Conservation (phyloP, 2,329 filamentous ascomycete genomes). For the Colletotrichum tropicale region DNA sequence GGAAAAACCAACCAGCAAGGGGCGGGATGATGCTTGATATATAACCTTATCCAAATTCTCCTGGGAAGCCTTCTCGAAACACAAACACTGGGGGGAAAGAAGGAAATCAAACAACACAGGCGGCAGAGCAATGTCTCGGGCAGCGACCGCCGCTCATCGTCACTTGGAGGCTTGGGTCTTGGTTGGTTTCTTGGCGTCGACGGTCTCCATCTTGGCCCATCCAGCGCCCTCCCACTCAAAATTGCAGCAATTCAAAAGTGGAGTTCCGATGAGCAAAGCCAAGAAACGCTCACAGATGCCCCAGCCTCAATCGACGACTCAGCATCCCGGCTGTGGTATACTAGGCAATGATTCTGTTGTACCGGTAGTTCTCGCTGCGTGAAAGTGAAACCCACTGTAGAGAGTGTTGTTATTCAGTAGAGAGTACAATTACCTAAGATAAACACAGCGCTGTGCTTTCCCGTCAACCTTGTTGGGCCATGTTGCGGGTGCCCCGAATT, state of each 20-base stretch:
- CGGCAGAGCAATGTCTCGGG: not conserved
- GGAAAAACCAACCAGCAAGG: not conserved
- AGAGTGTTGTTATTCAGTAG: not conserved
- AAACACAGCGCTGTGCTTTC: not conserved
- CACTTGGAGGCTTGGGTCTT: conserved; percentile 19
- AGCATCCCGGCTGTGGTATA: not conserved
- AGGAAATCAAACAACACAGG: not conserved
- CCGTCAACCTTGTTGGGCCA: not conserved
- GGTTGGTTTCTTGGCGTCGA: conserved; percentile 6
- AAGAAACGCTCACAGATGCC: conserved; percentile 1
- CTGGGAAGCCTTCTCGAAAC: not conserved
- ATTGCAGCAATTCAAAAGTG: conserved; percentile 13
- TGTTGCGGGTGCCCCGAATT: not conserved
- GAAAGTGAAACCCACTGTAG: not conserved
- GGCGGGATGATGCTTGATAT: conserved; percentile 5
- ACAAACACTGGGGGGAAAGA: not conserved
- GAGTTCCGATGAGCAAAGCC: conserved; percentile 11
- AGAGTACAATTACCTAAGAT: not conserved
- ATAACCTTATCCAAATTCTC: not conserved
- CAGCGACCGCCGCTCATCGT: conserved; percentile 7
- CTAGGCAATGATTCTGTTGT: not conserved
- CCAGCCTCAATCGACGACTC: conserved; percentile 17
- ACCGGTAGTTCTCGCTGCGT: not conserved
- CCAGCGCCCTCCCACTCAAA: not conserved
- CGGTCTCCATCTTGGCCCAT: conserved; percentile 3